Evolutionary conservation across 1,284 basidiomycete genomes (phyloP), one percentile per base, ranked within the genome.

Genomic region (Papiliotrema fonsecae): DNA sequence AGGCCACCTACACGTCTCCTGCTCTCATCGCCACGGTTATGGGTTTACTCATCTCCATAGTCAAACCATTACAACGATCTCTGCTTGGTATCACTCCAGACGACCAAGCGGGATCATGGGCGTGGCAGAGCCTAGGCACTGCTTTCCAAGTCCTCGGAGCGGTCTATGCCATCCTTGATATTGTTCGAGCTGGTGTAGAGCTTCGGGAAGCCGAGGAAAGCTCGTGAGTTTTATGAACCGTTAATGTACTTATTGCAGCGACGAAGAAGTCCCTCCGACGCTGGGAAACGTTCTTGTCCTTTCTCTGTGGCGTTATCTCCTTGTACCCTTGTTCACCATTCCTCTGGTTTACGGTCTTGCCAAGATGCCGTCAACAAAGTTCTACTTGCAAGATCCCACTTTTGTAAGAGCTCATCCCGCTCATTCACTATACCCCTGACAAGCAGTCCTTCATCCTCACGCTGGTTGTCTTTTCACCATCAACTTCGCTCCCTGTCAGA

Each of bases 351-450:
- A 58, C 42, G 66, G 62, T 3, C 59, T 67, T 47, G 54, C 53
- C 18, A 56, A 67, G 37, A 61, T 64, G 22, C 55, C 62, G 2
- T 65, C 67, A 1, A 63, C 64, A 16, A 56, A 51, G 35, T 44
- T 54, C 10, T 70, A 56, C 52, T 51, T 66, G 9, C 62, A 68
- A 30, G 70, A 72, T 42, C 70, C 70, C 1, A 58, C 59, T 9
- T 69, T 66, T 49, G 69, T 68, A 41, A 56, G 69, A 60, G 16
- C 30, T 10, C 7, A 4, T 18, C 14, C 16, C 19, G 7, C 2
- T 26, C 18, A 7, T 43, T 26, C 14, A 27, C 34, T n/a, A 13
- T 32, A 2, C 21, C 3, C 26, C 49, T 52, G 26, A 50, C 19
- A 3, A 24, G 2, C 49, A 71, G 69, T 60, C 61, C 4, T 69